Evolutionary conservation across 2,329 filamentous ascomycete species (phyloP), one percentile per base, ranked within the genome.

Genomic region (Colletotrichum euphorbiae): DNA sequence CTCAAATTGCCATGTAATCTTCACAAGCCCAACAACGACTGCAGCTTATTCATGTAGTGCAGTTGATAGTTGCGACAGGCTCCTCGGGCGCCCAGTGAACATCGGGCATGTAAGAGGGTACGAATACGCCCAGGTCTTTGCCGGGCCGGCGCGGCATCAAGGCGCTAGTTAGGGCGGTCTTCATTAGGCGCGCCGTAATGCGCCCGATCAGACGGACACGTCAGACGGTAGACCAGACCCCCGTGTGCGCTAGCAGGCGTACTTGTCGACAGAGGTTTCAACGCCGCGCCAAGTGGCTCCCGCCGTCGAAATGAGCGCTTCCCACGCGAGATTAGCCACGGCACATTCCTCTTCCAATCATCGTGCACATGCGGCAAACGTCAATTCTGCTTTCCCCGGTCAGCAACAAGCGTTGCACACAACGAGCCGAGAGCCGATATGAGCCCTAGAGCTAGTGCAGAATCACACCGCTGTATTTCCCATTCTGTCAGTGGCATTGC

Each of bases 311-410:
- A 68, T 64, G 57, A 64, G 43, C 36, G 28, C 40, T 68, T 24
- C 50, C 63, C 46, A 68, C 59, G 69, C 63, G 69, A 71, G 40
- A 70, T 70, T 71, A 62, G 40, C 43, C 64, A 64, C 45, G 59
- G 50, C 45, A 59, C 9, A 43, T 24, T 21, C 11, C 8, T 52
- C 55, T 52, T 50, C 66, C 56, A 62, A 63, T 50, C 64, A 63
- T 46, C 58, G 54, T 31, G 62, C 54, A n/a, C 58, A 58, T 28
- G 51, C 38, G 21, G 12, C 24, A 9, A 36, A 45, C 15, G n/a
- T 17, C 24, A 48, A 40, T 24, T 51, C 38, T 19, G 33, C 17
- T 40, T 17, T 38, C 21, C 21, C 52, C 54, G 24, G 56, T 43
- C 51, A 59, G 51, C 21, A 46, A 62, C 48, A 21, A 58, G 19